A percentile compares a stretch with the other conserved stretches of the same genome.
These are phyloP conservation scores for Paecilomyces sp. DNA, from an alignment of 2,329 filamentous ascomycete genomes.

Conservation along the genomic window DNA sequence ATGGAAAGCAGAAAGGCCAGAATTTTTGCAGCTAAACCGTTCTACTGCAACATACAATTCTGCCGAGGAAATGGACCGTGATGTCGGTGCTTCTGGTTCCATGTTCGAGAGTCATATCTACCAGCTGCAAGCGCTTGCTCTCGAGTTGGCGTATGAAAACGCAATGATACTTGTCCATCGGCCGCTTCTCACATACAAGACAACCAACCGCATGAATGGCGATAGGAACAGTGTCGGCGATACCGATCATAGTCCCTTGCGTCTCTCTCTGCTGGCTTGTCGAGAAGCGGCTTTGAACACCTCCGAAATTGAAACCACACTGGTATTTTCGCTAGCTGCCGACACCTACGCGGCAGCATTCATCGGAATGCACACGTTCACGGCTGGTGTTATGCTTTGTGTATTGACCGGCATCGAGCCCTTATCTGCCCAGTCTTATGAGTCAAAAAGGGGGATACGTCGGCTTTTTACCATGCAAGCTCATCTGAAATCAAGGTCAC, in stretches of 20 bases:
- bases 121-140: slow-evolving; percentile 23
- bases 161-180: slow-evolving; percentile 23
- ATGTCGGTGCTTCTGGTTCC: slow-evolving; percentile 16
- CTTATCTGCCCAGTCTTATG: background rate
- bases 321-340: background rate
- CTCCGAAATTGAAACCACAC: background rate
- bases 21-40: background rate
- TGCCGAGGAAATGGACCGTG: background rate
- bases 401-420: background rate
- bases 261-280: background rate
- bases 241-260: background rate
- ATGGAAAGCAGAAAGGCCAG: background rate
- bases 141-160: slow-evolving; percentile 28
- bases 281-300: background rate
- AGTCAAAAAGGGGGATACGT: background rate
- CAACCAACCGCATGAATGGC: background rate
- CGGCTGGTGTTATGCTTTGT: background rate
- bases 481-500: background rate
- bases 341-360: background rate
- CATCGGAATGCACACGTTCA: background rate
- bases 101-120: slow-evolving; percentile 20
- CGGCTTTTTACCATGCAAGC: background rate
- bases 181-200: slow-evolving; percentile 16
- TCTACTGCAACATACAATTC: background rate
- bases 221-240: background rate